Base-by-base conservation (phyloP, 257 asterid genomes). In the Galeopsis tetrahit region DNA sequence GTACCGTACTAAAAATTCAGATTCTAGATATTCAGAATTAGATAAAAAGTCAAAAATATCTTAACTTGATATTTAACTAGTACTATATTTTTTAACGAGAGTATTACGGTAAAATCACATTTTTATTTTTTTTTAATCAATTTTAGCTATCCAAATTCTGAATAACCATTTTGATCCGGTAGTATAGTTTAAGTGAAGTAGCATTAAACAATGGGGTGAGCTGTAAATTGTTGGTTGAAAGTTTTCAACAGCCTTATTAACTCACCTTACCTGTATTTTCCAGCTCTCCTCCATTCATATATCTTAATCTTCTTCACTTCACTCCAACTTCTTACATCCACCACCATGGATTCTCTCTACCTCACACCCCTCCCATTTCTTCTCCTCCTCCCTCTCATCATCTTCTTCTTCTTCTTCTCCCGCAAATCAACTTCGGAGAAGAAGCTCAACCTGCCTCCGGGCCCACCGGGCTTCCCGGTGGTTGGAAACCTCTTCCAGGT, bases 401-500 rank as follows among this genome's bases (percentile, higher is more conserved):
- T 87, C 80, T 7, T 85, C 61, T 10, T 85, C 72, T 78, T 87
- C 80, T 7, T 85, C 61, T 10, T 85, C 0, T 67, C 84, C 3
- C 72, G 71, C 4, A 79, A 72, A 31, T 35, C 85, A 4, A 70
- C 79, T 69, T 74, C 85, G 28, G 88, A 81, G 69, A 88, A 75
- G 64, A 81, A 79, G 55, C 83, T 78, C 42, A 87, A 84, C 32
- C 91, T 94, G 2, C 99, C 98, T 36, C 98, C 98, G 4, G 98
- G 98, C 3, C 99, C 99, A 0, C 95, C 95, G 1, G 97, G 99
- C 1, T 80, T 81, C 78, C 99, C 97, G 49, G 73, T 94, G 3
- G 96, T 91, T 21, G 99, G 99, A 0, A 94, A 91, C 79, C 95
- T 94, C 65, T 91, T 94, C 80, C 99, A 94, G 75, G 92, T 91